Base-by-base conservation (phyloP, 176 grass and related monocot genomes). In the Juncus inflexus region DNA sequence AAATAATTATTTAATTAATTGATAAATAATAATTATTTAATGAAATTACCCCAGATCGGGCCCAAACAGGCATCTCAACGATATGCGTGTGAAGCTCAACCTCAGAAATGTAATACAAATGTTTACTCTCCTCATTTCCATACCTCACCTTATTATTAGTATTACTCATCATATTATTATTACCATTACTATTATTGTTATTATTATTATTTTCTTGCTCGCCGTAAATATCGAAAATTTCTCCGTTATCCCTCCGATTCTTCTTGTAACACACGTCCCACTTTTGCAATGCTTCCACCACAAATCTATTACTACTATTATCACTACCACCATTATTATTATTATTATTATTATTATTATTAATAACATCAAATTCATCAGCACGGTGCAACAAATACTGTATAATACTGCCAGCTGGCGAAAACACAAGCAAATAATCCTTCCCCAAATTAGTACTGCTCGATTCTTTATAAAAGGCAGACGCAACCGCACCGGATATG, bases 191-290 rank as follows among this genome's bases (percentile, higher is more conserved):
- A 5, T 47, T 47, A 9, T 45, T 45, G 42, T n/a, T n/a, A n/a
- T 28, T 28, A 28, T 28, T 28, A 28, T 28, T 28, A 28, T 28
- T 79, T n/a, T 84, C 84, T 89, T 84, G 79, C 68, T 97, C 85
- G 65, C 58, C 74, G 62, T 86, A 86, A 40, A 77, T 78, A 72
- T 84, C 78, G 62, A 86, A 70, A 77, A 74, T 86, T 54, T 97
- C 83, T 40, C 63, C 68, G 37, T 62, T 73, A 43, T 91, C 94
- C 71, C 80, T 85, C 77, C 82, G 80, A 40, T 86, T 91, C 72
- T 60, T 81, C 65, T 91, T 97, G 60, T 89, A 77, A 75, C 94
- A 91, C 59, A 97, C 72, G 81, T 97, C 94, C 94, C 94, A 97
- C 52, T 97, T 97, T 57, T 97, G 87, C 82, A 97, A 76, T 61